Evolutionary conservation across 139 green algal genomes (phyloP), one percentile per base, ranked within the genome.

Genomic region (Monoraphidium neglectum): DNA sequence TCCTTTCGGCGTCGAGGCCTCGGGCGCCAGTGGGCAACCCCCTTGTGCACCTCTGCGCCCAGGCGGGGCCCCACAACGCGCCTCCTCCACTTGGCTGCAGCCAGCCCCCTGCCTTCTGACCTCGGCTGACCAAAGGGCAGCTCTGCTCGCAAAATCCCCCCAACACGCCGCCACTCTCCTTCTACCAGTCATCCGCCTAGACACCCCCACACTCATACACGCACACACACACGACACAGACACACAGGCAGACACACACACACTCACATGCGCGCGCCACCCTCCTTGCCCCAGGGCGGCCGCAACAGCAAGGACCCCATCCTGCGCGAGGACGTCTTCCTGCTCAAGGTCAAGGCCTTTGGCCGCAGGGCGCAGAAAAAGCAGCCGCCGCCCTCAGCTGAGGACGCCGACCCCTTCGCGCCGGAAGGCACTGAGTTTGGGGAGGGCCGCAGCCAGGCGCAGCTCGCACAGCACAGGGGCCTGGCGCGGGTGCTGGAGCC

Each of bases 281-380:
- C 18, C 8, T 60, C 10, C 13, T 67, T 28, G 23, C 6, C 71
- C 63, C 85, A 93, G 86, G 87, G 90, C 49, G 94, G 92, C 21
- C 83, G 80, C 2, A 75, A 85, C 36, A 68, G 65, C 40, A 82
- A 86, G 37, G 82, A 95, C 43, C 90, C 89, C 16, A 93, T 98
- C 43, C 87, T 98, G 78, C 79, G 92, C 0, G 95, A 98, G 83
- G 95, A 98, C 78, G 82, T 95, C 68, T 83, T 97, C 69, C 72
- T 89, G 64, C 81, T 87, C 57, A 84, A 86, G 62, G 78, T 68
- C 6, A 87, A 86, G 57, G 81, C 81, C 24, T 43, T 78, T 56
- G 63, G 69, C 67, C 38, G 32, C 46, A 74, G 61, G 35, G 62
- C 81, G 56, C 70, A 64, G 13, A 85, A 82, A 68, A 64, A 77